Conservation (phyloP, 2,329 filamentous ascomycete genomes). For the Monosporascus ibericus region DNA sequence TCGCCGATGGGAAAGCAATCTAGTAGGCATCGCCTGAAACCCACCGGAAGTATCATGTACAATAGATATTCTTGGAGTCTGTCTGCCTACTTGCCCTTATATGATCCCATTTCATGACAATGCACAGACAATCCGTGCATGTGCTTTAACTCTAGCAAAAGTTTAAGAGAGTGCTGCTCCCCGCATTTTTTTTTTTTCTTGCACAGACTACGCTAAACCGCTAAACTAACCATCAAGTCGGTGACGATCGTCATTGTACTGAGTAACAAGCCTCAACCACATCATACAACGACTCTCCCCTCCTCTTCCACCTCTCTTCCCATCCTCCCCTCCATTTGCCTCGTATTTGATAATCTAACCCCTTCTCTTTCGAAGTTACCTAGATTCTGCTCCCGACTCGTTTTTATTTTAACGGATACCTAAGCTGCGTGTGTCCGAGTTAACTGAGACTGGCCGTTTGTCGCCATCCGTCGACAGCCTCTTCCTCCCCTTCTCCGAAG, state of each 20-base stretch:
- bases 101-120: neutral
- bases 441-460: neutral
- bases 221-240: neutral
- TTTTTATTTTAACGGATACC: neutral
- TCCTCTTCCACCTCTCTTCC: neutral
- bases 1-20: too few relatives aligned
- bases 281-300: neutral
- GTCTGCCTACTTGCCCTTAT: too few relatives aligned
- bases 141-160: neutral
- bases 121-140: neutral
- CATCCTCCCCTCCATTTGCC: too few relatives aligned
- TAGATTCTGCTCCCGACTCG: neutral
- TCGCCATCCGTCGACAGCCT: neutral
- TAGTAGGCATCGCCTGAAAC: too few relatives aligned
- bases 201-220: slow-evolving; percentile 1
- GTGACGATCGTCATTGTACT: neutral
- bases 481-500: neutral
- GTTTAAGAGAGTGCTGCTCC: slow-evolving; percentile 9
- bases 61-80: neutral
- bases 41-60: neutral
- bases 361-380: too few relatives aligned
- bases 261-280: neutral
- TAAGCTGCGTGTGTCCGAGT: neutral
- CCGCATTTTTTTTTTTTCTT: slow-evolving; percentile 12
- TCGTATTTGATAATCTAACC: too few relatives aligned